phyloP scores from a whole-genome alignment of 306 rosid species.

The Bauhinia variegata region DNA sequence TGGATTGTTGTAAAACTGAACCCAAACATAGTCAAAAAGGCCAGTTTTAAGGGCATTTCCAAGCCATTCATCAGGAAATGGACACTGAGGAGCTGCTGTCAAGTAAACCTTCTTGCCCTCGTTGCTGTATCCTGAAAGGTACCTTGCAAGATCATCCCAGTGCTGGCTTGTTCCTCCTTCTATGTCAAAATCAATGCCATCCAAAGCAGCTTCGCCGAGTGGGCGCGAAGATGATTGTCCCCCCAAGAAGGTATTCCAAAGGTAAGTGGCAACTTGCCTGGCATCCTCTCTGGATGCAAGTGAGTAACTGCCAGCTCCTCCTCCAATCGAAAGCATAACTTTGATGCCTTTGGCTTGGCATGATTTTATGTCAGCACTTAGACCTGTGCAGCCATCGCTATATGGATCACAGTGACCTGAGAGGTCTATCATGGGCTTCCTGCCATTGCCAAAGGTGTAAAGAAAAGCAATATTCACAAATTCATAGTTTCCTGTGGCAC shows the following conservation, averaged over 20 bases:
- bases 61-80: slow-evolving; percentile 63
- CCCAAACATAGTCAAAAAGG: slow-evolving; percentile 67
- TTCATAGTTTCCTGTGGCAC: slow-evolving; percentile 25
- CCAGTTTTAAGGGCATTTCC: slow-evolving; percentile 58
- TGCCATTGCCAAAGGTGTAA: slow-evolving; percentile 7
- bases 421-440: slow-evolving; percentile 7
- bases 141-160: slow-evolving; percentile 61
- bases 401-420: slow-evolving; percentile 30
- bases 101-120: slow-evolving; percentile 54
- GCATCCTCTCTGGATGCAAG: slow-evolving; percentile 20
- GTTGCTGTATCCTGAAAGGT: slow-evolving; percentile 43
- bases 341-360: slow-evolving; percentile 40
- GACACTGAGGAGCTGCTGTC: slow-evolving; percentile 64
- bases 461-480: slow-evolving; percentile 28
- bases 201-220: slow-evolving; percentile 54
- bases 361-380: background rate
- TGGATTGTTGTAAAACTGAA: slow-evolving; percentile 67
- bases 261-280: slow-evolving; percentile 25
- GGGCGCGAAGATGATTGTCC: slow-evolving; percentile 52
- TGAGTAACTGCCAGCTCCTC: rapidly evolving
- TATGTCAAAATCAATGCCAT: slow-evolving; percentile 70
- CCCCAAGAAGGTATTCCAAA: slow-evolving; percentile 38
- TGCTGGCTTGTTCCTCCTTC: slow-evolving; percentile 59
- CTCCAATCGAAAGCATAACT: slow-evolving; percentile 37
- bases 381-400: background rate